These are phyloP conservation scores for Oryza glaberrima DNA, from an alignment of 176 grass and related monocot species.

Conservation along the genomic window DNA sequence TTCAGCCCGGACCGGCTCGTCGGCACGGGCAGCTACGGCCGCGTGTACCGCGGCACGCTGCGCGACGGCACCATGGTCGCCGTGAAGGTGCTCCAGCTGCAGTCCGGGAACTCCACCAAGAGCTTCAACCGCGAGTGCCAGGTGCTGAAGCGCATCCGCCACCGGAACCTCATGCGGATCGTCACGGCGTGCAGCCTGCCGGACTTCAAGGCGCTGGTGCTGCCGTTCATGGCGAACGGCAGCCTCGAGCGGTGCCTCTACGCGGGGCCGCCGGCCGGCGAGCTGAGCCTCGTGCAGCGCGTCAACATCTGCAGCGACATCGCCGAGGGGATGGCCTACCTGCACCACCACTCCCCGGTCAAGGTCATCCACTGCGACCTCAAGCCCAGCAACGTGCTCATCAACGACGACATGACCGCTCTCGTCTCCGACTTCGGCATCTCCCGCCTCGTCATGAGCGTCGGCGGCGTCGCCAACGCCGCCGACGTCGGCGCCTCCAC, in stretches of 20 bases:
- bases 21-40: conserved; percentile 81
- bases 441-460: conserved; percentile 65
- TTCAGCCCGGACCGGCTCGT: conserved; percentile 65
- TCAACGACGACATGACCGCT: conserved; percentile 95
- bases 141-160: conserved; percentile 91
- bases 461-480: conserved; percentile 44
- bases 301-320: conserved; percentile 96
- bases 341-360: conserved; percentile 91
- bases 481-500: conserved; percentile 75
- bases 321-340: conserved; percentile 87
- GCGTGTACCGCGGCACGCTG: conserved; percentile 72
- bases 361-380: conserved; percentile 96
- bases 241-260: conserved; percentile 87
- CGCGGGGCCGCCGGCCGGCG: conserved; percentile 24
- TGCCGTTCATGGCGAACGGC: conserved; percentile 94
- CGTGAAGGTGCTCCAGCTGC: conserved; percentile 90
- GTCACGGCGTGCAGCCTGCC: conserved; percentile 84
- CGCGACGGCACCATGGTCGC: conserved; percentile 74
- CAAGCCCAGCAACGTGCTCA: conserved; percentile 90
- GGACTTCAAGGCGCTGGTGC: conserved; percentile 95
- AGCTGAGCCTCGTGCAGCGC: conserved; percentile 75
- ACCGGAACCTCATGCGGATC: conserved; percentile 94
- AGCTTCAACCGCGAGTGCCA: conserved; percentile 92
- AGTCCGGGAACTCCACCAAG: conserved; percentile 82
- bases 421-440: conserved; percentile 95